A percentile compares a stretch with the other conserved stretches of the same genome.
Conservation (phyloP, 345 rosid genomes). For the Carallia brachiata region DNA sequence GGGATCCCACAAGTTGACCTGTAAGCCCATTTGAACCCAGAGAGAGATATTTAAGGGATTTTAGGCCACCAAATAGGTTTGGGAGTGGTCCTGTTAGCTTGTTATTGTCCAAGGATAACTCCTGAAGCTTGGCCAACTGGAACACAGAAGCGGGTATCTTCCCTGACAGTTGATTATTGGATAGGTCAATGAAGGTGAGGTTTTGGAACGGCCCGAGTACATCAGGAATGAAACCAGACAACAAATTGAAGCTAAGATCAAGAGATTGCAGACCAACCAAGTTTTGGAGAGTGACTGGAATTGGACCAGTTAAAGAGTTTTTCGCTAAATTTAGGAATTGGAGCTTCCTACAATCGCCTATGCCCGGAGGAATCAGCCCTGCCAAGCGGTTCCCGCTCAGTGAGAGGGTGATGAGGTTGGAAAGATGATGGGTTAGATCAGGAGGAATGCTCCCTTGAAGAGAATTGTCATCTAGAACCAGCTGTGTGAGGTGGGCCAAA, state of each 20-base stretch:
- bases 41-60: slow-evolving; percentile 66
- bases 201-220: slow-evolving; percentile 43
- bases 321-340: slow-evolving; percentile 42
- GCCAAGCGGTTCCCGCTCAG: slow-evolving; percentile 60
- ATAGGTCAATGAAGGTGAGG: slow-evolving; percentile 60
- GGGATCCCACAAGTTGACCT: slow-evolving; percentile 67
- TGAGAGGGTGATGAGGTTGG: slow-evolving; percentile 52
- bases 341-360: slow-evolving; percentile 56
- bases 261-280: slow-evolving; percentile 55
- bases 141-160: slow-evolving; percentile 58
- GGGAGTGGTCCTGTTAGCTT: slow-evolving; percentile 66
- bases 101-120: slow-evolving; percentile 62
- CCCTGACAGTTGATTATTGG: slow-evolving; percentile 64
- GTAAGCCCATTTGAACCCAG: slow-evolving; percentile 57
- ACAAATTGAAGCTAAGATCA: slow-evolving; percentile 69
- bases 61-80: slow-evolving; percentile 52
- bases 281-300: slow-evolving; percentile 53
- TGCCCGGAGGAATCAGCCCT: slow-evolving; percentile 64
- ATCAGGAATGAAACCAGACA: slow-evolving; percentile 70
- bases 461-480: slow-evolving; percentile 72
- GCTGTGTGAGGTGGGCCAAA: slow-evolving; percentile 44
- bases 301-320: slow-evolving; percentile 66
- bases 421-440: slow-evolving; percentile 45
- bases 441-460: slow-evolving; percentile 69
- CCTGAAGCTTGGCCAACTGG: slow-evolving; percentile 47